A percentile compares a stretch with the other conserved stretches of the same genome.
phyloP scores from a whole-genome alignment of 129 eudicot genomes.

The Artemisia tridentata region DNA sequence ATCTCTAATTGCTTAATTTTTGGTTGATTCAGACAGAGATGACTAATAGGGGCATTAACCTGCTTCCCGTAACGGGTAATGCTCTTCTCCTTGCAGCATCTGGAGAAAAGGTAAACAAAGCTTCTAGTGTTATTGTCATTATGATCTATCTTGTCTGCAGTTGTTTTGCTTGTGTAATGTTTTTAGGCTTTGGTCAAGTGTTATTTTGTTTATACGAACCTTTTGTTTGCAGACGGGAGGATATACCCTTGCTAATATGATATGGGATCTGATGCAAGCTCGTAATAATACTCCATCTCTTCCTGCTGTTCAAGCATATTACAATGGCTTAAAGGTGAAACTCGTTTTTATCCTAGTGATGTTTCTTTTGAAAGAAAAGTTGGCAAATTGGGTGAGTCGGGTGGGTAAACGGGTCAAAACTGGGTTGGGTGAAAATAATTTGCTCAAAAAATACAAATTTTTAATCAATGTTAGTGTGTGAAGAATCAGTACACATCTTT shows the following conservation, averaged over 20 bases:
- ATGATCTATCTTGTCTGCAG: background rate
- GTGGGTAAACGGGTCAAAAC: background rate
- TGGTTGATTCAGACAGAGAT: conserved; percentile 48
- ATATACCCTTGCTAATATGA: conserved; percentile 66
- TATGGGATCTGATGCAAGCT: conserved; percentile 90
- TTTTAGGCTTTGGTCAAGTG: background rate
- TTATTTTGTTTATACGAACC: background rate
- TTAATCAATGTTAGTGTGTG: background rate
- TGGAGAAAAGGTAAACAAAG: conserved; percentile 70
- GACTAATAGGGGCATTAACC: conserved; percentile 40
- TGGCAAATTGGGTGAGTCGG: conserved; percentile 3
- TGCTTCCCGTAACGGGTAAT: conserved; percentile 44
- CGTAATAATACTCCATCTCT: conserved; percentile 49
- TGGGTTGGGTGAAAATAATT: background rate
- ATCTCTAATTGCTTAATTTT: background rate
- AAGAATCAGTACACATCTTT: too few species aligned
- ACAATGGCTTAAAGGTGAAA: conserved; percentile 72
- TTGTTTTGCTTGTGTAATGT: background rate
- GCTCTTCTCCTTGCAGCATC: conserved; percentile 80
- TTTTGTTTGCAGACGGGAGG: conserved; percentile 64
- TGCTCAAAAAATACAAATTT: too few species aligned
- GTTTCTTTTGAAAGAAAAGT: background rate
- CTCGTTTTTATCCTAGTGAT: background rate
- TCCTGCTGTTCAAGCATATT: conserved; percentile 80
- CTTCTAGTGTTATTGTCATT: too few species aligned